phyloP scores from a whole-genome alignment of 2,329 filamentous ascomycete species.

The Paraphaeosphaeria minitans region DNA sequence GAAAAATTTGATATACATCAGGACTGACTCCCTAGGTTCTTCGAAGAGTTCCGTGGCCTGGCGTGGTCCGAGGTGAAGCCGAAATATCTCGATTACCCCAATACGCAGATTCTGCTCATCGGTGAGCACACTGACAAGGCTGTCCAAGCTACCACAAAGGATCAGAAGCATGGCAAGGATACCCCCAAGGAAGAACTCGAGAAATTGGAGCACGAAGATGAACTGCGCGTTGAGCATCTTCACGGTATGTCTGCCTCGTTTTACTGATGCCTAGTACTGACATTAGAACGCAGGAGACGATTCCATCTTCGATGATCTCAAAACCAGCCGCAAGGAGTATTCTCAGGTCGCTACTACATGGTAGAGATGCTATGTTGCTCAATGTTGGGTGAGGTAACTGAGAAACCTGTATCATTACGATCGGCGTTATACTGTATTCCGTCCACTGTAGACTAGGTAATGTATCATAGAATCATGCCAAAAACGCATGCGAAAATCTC shows the following conservation, averaged over 20 bases:
- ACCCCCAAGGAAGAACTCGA: slow-evolving; percentile 74
- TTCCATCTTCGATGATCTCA: slow-evolving; percentile 65
- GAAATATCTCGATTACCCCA: slow-evolving; percentile 73
- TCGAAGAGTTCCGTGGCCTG: slow-evolving; percentile 72
- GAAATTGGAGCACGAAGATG: slow-evolving; percentile 74
- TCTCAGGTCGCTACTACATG: slow-evolving; percentile 41
- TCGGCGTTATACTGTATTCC: neutral
- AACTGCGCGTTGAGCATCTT: slow-evolving; percentile 64
- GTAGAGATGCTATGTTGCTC: slow-evolving; percentile 20
- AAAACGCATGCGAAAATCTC: no score
- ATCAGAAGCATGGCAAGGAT: slow-evolving; percentile 62
- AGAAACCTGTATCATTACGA: neutral
- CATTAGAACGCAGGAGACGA: slow-evolving; percentile 55
- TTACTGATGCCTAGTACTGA: no score
- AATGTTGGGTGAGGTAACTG: neutral
- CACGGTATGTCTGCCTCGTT: slow-evolving; percentile 46
- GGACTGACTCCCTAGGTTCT: slow-evolving; percentile 56
- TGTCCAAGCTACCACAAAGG: slow-evolving; percentile 61
- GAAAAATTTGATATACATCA: neutral
- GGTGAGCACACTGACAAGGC: slow-evolving; percentile 69
- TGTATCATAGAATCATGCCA: neutral
- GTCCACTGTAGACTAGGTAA: neutral
- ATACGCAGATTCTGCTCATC: slow-evolving; percentile 79
- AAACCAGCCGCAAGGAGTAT: slow-evolving; percentile 67
- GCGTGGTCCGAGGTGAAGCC: slow-evolving; percentile 78